A percentile compares a stretch with the other conserved stretches of the same genome.
Conservation (phyloP, 257 asterid species). For the Scutellaria barbata region DNA sequence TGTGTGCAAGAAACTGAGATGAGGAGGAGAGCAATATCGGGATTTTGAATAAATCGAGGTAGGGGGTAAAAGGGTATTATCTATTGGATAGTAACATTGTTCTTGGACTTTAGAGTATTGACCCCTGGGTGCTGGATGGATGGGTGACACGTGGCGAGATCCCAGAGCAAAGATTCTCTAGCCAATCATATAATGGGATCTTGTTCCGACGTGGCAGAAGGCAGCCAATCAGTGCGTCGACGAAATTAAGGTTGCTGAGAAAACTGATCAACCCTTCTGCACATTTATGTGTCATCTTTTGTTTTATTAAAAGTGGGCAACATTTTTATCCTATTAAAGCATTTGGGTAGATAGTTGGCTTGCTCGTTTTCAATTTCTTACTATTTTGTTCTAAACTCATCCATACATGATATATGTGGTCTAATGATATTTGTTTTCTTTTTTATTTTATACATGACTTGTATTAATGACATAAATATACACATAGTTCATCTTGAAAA, state of each 20-base stretch:
- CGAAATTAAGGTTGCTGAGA: conserved; percentile 73
- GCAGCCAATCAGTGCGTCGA: conserved; percentile 81
- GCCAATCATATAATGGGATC: conserved; percentile 87
- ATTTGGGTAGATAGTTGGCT: too few species aligned
- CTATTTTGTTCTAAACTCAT: too few species aligned
- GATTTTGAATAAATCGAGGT: conserved; percentile 80
- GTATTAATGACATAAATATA: too few species aligned
- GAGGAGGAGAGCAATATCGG: conserved; percentile 56
- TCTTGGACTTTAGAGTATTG: conserved; percentile 29
- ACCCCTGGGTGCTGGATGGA: conserved; percentile 31
- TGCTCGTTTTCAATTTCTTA: too few species aligned
- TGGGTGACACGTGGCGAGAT: conserved; percentile 31
- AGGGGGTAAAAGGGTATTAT: conserved; percentile 42
- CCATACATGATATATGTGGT: too few species aligned
- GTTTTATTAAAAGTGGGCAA: not conserved
- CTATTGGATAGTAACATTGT: conserved; percentile 34
- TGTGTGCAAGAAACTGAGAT: conserved; percentile 28
- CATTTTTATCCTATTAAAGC: conserved; percentile 8
- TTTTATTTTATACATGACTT: too few species aligned
- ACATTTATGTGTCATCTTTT: conserved; percentile 26
- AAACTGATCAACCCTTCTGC: not conserved
- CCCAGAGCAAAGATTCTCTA: conserved; percentile 29
- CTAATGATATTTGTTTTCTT: too few species aligned
- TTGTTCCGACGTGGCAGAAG: conserved; percentile 67
- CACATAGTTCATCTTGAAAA: too few species aligned